phyloP scores from a whole-genome alignment of 2,329 filamentous ascomycete genomes.

The Coniochaeta sp. region DNA sequence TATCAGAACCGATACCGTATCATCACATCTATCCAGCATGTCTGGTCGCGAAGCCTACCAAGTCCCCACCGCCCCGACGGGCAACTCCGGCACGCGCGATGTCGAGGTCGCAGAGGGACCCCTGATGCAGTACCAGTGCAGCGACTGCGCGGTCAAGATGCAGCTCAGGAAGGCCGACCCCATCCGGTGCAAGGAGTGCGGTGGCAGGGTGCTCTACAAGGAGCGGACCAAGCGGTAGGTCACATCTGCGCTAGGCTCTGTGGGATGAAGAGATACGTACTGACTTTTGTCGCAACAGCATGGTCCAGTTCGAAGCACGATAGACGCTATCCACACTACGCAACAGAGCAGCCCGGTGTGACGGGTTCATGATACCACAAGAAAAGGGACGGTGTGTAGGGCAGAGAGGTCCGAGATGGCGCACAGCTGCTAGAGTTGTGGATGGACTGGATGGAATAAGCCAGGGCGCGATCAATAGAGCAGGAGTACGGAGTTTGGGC shows the following conservation, averaged over 20 bases:
- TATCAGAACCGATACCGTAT: too few species aligned
- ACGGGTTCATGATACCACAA: not conserved
- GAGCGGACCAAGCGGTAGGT: constrained; percentile 91
- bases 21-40: constrained; percentile 30
- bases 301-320: constrained; percentile 97
- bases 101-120: constrained; percentile 40
- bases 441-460: not conserved
- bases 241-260: not conserved
- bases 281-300: constrained; percentile 46
- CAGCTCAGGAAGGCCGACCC: constrained; percentile 69
- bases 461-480: not conserved
- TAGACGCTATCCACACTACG: too few species aligned
- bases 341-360: not conserved
- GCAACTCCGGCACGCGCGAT: constrained; percentile 20
- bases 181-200: constrained; percentile 86
- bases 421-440: too few species aligned
- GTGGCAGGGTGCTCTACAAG: constrained; percentile 94
- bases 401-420: too few species aligned
- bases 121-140: constrained; percentile 66
- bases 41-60: constrained; percentile 76
- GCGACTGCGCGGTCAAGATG: constrained; percentile 76
- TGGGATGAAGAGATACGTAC: constrained; percentile 6
- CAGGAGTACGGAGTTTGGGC: constrained; percentile 1
- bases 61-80: constrained; percentile 47
- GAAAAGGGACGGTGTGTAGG: too few species aligned